phyloP scores from a whole-genome alignment of 2,329 filamentous ascomycete species.

The Biscogniauxia sp. region DNA sequence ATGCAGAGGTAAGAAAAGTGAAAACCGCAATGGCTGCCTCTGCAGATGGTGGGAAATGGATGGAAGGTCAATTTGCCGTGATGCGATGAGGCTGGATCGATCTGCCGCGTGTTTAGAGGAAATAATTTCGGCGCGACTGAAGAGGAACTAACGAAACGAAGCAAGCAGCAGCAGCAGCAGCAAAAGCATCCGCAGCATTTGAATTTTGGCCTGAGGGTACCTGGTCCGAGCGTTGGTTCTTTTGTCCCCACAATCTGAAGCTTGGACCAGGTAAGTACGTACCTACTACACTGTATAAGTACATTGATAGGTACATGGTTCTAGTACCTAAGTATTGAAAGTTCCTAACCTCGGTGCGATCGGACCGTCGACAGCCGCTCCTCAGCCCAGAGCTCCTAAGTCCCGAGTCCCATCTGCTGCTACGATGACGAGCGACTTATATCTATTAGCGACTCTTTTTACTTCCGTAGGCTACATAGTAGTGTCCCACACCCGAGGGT shows the following conservation, averaged over 20 bases:
- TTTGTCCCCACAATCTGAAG: neutral
- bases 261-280: neutral
- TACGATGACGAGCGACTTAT: constrained; percentile 1
- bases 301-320: too few species aligned
- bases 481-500: constrained; percentile 1
- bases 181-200: constrained; percentile 8
- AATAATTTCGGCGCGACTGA: constrained; percentile 36
- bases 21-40: constrained; percentile 9
- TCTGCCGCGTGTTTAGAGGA: constrained; percentile 35
- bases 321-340: too few species aligned
- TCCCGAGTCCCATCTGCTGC: too few species aligned
- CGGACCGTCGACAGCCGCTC: constrained; percentile 21
- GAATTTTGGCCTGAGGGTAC: constrained; percentile 1
- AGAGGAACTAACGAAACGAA: constrained; percentile 7
- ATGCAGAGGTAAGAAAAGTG: constrained; percentile 16
- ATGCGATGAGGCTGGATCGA: constrained; percentile 27
- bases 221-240: neutral
- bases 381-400: too few species aligned
- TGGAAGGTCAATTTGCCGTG: constrained; percentile 16
- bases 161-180: constrained; percentile 7
- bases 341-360: constrained; percentile 13
- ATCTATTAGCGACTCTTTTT: neutral
- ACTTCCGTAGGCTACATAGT: neutral
- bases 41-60: constrained; percentile 11
- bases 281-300: too few species aligned